Conservation (phyloP, 176 grass and related monocot species). For the Carex littledalei region DNA sequence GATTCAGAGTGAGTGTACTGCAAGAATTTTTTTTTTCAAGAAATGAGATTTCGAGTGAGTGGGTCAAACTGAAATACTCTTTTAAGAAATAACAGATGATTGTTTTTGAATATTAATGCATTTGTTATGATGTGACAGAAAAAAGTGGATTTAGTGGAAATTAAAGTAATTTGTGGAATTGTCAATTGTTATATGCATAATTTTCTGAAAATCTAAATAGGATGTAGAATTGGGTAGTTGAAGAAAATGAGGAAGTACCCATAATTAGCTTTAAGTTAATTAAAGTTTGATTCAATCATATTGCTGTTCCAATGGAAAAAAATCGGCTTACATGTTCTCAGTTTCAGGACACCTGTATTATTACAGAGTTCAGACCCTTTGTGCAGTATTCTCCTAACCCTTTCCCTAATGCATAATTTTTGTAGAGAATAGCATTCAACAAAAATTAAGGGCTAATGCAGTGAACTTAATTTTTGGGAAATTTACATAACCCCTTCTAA, state of each 20-base stretch:
- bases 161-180: background rate
- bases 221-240: background rate
- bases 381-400: background rate
- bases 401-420: background rate
- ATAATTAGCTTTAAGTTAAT: background rate
- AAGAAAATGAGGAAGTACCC: background rate
- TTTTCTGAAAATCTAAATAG: background rate
- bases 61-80: background rate
- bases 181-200: background rate
- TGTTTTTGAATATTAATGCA: background rate
- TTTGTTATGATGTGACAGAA: background rate
- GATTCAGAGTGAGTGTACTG: background rate
- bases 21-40: no score
- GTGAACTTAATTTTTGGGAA: background rate
- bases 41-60: background rate
- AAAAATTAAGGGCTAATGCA: background rate
- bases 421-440: background rate
- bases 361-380: background rate
- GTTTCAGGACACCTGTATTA: background rate
- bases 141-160: background rate
- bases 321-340: background rate
- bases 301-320: background rate
- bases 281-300: background rate
- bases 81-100: background rate
- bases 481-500: background rate